Evolutionary conservation across 1,139 yeast genomes (phyloP).

Genomic region (Debaryomycetaceae sp.): DNA sequence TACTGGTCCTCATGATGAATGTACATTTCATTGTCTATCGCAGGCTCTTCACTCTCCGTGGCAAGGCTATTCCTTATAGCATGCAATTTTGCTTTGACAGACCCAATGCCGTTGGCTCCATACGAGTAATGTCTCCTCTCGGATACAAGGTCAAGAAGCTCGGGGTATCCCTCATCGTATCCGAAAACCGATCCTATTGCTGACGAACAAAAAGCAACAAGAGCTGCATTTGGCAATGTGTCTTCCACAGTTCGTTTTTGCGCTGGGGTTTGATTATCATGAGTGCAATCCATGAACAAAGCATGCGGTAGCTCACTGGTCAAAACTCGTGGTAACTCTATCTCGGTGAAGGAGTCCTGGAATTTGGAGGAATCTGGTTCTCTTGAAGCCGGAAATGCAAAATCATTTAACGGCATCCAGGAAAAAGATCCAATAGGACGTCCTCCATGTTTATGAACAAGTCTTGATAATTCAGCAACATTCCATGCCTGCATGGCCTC

Average conservation of each 20-base stretch:
- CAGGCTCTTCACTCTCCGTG: constrained; percentile 56
- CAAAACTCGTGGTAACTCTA: constrained; percentile 63
- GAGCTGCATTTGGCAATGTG: constrained; percentile 90
- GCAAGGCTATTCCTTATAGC: constrained; percentile 60
- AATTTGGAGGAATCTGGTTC: constrained; percentile 31
- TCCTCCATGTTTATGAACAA: constrained; percentile 92
- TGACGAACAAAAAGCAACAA: constrained; percentile 88
- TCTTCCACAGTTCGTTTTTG: constrained; percentile 93
- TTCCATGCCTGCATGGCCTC: constrained; percentile 98
- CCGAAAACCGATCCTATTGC: constrained; percentile 96
- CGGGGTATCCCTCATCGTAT: constrained; percentile 88
- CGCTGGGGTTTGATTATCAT: constrained; percentile 86
- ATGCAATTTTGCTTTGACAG: constrained; percentile 61
- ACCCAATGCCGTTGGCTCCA: constrained; percentile 64
- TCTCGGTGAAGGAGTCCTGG: constrained; percentile 46
- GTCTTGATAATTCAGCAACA: constrained; percentile 78
- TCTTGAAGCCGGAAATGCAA: constrained; percentile 58
- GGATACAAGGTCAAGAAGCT: constrained; percentile 72
- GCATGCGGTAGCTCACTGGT: constrained; percentile 81
- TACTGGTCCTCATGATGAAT: constrained; percentile 92
- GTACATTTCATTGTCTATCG: constrained; percentile 83
- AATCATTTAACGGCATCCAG: constrained; percentile 70
- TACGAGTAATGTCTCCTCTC: constrained; percentile 66
- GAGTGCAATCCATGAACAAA: constrained; percentile 95
- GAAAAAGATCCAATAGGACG: constrained; percentile 89